These are phyloP conservation scores for Alternaria postmessia DNA, from an alignment of 2,329 filamentous ascomycete genomes.

Conservation along the genomic window DNA sequence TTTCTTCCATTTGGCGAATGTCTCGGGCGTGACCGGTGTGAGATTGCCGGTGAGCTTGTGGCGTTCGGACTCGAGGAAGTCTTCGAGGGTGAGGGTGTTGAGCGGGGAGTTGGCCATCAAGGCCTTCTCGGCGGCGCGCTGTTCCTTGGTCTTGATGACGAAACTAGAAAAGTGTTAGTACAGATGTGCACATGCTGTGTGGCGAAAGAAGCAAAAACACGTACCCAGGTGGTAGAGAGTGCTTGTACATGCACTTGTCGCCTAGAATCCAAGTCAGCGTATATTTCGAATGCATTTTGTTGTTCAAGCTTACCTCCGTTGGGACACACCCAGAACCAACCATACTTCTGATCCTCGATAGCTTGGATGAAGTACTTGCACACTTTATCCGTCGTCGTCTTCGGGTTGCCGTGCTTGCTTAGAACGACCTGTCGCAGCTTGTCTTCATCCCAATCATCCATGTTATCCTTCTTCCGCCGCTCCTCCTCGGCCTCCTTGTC, in stretches of 20 bases:
- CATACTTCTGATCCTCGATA: constrained; percentile 98
- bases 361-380: constrained; percentile 99
- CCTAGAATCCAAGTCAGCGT: constrained; percentile 43
- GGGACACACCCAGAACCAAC: constrained; percentile 98
- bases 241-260: constrained; percentile 98
- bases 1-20: constrained; percentile 97
- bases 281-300: not conserved
- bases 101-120: constrained; percentile 94
- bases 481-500: constrained; percentile 76
- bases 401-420: constrained; percentile 97
- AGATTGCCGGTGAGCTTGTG: constrained; percentile 92
- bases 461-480: constrained; percentile 88
- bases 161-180: constrained; percentile 66
- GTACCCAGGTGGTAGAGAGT: constrained; percentile 92
- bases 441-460: constrained; percentile 97
- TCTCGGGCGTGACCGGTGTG: constrained; percentile 91
- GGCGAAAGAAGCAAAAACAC: constrained; percentile 48
- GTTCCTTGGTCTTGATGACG: constrained; percentile 96
- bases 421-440: constrained; percentile 89
- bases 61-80: constrained; percentile 94
- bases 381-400: constrained; percentile 95
- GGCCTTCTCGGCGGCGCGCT: constrained; percentile 93
- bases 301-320: constrained; percentile 68
- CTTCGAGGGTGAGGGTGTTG: constrained; percentile 92
- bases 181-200: not conserved